Percentiles rank a stretch among this genome's conserved stretches.
phyloP scores from a whole-genome alignment of 2,329 filamentous ascomycete genomes.

The Penicillium italicum region DNA sequence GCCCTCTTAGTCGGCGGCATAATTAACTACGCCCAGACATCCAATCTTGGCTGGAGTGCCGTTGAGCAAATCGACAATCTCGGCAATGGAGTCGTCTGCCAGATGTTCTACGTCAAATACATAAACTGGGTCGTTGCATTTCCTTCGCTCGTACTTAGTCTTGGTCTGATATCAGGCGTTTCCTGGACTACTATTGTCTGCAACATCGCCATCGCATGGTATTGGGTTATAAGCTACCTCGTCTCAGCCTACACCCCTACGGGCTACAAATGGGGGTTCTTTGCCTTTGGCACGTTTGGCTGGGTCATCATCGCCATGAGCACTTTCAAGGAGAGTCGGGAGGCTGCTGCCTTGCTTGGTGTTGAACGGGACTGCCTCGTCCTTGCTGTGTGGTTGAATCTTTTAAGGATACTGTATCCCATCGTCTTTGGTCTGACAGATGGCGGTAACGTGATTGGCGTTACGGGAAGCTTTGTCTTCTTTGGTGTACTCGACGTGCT shows the following conservation, averaged over 20 bases:
- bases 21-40: not conserved
- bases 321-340: not conserved
- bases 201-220: not conserved
- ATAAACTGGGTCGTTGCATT: not conserved
- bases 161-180: not conserved
- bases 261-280: not conserved
- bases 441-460: not conserved
- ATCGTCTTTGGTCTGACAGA: not conserved
- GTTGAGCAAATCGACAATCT: not conserved
- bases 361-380: not conserved
- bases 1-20: not conserved
- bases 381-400: not conserved
- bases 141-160: not conserved
- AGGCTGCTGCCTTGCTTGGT: not conserved
- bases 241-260: not conserved
- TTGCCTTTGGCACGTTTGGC: not conserved
- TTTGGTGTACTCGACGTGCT: not conserved
- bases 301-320: not conserved
- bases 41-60: not conserved
- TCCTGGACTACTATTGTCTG: not conserved
- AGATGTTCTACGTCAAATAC: not conserved
- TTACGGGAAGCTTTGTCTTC: not conserved
- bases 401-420: not conserved
- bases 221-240: not conserved
- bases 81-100: not conserved